Evolutionary conservation across 1,284 basidiomycete genomes (phyloP), one percentile per base, ranked within the genome.

Genomic region (Trichosporon inkin): DNA sequence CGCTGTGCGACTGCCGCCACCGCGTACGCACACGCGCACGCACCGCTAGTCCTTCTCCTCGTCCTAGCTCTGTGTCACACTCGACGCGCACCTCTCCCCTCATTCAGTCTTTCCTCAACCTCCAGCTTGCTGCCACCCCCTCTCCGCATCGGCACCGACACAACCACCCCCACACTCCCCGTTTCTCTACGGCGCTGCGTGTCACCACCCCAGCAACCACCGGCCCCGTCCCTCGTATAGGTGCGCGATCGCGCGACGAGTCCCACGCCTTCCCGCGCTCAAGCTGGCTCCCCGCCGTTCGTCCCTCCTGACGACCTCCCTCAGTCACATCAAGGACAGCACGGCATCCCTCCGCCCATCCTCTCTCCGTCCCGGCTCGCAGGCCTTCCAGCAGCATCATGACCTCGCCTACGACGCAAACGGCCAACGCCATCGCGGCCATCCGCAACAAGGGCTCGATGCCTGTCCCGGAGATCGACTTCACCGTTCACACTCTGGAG

Each of bases 401-500:
- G 73, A 67, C 73, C 19, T 71, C 73, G 24, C 72, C 74, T 32
- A 61, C 58, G 24, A 72, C 73, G 39, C 74, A 78, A 57, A 72
- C 70, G 24, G 70, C 70, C 53, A 77, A 78, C 57, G 77, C 75
- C 54, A 74, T 78, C 37, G 71, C 73, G 14, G 74, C 73, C 16
- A 77, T 77, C 57, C 68, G 62, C 40, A 73, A 74, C 58, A 66
- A 73, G 52, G 53, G 64, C 52, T 73, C 72, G 69, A 75, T 81
- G n/a, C 80, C 83, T 37, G 74, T 85, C 14, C 85, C 85, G 39
- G 84, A 86, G 59, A 85, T 92, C 75, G 92, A 95, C 81, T 94
- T 89, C 71, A 92, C 92, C 14, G 87, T 87, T 71, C 90, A 95
- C 78, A 83, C 86, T 66, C 85, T 94, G 64, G 92, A 95, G 63